Evolutionary conservation across 2,329 filamentous ascomycete species (phyloP).

Genomic region (Microcyclosporella mali): DNA sequence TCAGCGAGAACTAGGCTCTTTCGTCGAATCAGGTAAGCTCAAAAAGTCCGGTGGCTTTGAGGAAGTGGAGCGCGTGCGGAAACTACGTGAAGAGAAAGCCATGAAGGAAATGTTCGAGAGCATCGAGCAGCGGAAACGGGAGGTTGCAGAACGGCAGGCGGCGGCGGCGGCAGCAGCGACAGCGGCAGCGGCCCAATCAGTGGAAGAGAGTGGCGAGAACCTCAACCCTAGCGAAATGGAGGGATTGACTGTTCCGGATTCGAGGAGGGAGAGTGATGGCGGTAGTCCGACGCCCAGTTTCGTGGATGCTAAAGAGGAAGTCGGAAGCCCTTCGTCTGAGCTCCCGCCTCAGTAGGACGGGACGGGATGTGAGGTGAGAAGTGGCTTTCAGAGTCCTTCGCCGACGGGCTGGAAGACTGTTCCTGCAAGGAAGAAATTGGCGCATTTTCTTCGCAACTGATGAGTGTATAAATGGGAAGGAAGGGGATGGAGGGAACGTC

Average conservation of each 20-base stretch:
- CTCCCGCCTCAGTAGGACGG: slow-evolving; percentile 3
- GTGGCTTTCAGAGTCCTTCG: too few species aligned
- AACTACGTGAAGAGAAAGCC: slow-evolving; percentile 79
- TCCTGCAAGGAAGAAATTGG: too few species aligned
- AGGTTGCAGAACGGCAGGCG: slow-evolving; percentile 41
- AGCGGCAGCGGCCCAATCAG: slow-evolving; percentile 11
- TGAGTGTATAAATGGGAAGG: too few species aligned
- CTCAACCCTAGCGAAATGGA: not conserved
- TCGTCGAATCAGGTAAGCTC: slow-evolving; percentile 82
- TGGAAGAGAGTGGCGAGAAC: slow-evolving; percentile 21
- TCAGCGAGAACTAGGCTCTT: slow-evolving; percentile 74
- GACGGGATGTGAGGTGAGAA: not conserved
- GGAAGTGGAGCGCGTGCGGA: slow-evolving; percentile 79
- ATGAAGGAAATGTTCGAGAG: slow-evolving; percentile 65
- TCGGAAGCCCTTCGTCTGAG: slow-evolving; percentile 2
- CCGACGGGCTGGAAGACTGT: too few species aligned
- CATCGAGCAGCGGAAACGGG: slow-evolving; percentile 42
- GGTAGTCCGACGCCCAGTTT: slow-evolving; percentile 24
- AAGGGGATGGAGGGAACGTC: too few species aligned
- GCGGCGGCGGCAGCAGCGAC: slow-evolving; percentile 30
- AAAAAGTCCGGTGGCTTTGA: slow-evolving; percentile 96
- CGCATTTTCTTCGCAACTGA: too few species aligned
- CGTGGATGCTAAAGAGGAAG: slow-evolving; percentile 29
- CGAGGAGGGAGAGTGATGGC: slow-evolving; percentile 10
- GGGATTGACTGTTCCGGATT: slow-evolving; percentile 10